Conservation (phyloP, 768 basidiomycete genomes). For the Pleurotus cornucopiae region DNA sequence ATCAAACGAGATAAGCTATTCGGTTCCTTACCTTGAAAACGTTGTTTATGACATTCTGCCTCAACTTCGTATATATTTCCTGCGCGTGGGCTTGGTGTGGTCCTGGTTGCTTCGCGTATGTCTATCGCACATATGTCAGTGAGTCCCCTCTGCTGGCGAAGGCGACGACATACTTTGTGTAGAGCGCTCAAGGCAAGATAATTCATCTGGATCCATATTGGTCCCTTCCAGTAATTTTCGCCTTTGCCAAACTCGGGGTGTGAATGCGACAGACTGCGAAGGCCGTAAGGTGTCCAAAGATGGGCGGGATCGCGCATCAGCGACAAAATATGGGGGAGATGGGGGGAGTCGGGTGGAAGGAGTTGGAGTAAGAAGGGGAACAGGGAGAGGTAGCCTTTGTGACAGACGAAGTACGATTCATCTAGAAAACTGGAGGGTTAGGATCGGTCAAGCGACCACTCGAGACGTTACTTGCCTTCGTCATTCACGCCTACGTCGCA, state of each 20-base stretch:
- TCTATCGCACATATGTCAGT: constrained; percentile 33
- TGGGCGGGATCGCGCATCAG: constrained; percentile 75
- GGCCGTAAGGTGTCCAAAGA: constrained; percentile 88
- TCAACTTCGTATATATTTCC: constrained; percentile 75
- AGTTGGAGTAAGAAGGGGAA: constrained; percentile 90
- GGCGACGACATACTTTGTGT: constrained; percentile 50
- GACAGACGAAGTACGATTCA: constrained; percentile 87
- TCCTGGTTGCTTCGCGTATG: constrained; percentile 74
- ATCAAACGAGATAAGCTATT: too few relatives aligned
- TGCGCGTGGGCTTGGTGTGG: constrained; percentile 74
- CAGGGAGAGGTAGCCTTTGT: constrained; percentile 89
- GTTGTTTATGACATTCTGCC: constrained; percentile 82
- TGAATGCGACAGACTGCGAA: constrained; percentile 83
- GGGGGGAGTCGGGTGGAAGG: constrained; percentile 71
- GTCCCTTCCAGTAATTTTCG: constrained; percentile 97
- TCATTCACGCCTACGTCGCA: constrained; percentile 85
- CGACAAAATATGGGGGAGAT: constrained; percentile 78
- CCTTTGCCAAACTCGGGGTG: constrained; percentile 89
- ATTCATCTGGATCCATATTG: constrained; percentile 98
- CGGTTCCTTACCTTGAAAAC: constrained; percentile 46
- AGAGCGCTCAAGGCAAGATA: constrained; percentile 81
- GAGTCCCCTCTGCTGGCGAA: too few relatives aligned
- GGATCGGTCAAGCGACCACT: constrained; percentile 2
- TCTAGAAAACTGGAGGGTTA: constrained; percentile 43
- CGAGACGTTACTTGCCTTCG: constrained; percentile 52